Conservation (phyloP, 352 stramenopile genomes). For the Phytopythium ostracodes region DNA sequence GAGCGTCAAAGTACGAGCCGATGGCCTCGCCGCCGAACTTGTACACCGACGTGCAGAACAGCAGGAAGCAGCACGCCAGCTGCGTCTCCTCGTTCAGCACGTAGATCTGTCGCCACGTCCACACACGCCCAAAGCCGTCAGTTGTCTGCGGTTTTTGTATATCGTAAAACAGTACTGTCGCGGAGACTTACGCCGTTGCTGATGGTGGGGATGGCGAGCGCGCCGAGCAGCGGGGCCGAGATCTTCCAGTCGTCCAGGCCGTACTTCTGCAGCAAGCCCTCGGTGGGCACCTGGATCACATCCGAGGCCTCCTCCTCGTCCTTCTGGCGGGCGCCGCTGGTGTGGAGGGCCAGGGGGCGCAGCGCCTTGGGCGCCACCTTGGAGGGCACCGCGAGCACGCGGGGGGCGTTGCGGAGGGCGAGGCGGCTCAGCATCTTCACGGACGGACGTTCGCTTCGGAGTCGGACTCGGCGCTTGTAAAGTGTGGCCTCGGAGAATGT, state of each 20-base stretch:
- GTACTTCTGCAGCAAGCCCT: conserved; percentile 55
- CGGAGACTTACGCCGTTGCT: conserved; percentile 67
- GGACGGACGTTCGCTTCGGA: background rate
- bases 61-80: conserved; percentile 79
- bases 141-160: background rate
- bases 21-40: conserved; percentile 83
- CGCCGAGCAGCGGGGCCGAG: conserved; percentile 64
- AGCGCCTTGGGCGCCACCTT: conserved; percentile 35
- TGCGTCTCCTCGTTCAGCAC: conserved; percentile 86
- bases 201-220: conserved; percentile 68
- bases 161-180: background rate
- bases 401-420: conserved; percentile 54
- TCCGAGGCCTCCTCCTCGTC: conserved; percentile 47
- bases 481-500: background rate
- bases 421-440: conserved; percentile 72
- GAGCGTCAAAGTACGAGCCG: conserved; percentile 83
- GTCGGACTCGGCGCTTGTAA: conserved; percentile 5
- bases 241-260: conserved; percentile 86
- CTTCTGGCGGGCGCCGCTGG: conserved; percentile 43
- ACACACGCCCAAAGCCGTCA: background rate
- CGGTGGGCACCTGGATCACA: conserved; percentile 32
- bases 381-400: conserved; percentile 43
- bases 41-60: conserved; percentile 83
- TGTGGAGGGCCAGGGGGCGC: conserved; percentile 53
- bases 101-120: conserved; percentile 43